These are phyloP conservation scores for Leccinum solheimii DNA, from an alignment of 1,284 basidiomycete species.

Conservation along the genomic window DNA sequence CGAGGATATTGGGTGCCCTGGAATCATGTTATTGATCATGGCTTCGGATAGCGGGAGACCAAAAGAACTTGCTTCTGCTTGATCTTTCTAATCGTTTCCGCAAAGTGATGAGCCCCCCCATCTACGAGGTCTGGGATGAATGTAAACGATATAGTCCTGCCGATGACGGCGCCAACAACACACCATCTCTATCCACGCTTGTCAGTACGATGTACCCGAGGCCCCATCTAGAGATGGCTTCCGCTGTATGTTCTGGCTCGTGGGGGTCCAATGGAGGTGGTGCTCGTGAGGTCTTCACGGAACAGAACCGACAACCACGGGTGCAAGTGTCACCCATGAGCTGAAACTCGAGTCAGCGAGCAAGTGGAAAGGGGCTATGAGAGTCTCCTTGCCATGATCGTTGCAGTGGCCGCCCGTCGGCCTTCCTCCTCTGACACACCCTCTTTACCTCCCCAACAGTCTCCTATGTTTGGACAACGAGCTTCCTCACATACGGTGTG, in stretches of 20 bases:
- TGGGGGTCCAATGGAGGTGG: conserved; percentile 94
- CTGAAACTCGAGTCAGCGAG: conserved; percentile 34
- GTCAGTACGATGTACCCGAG: conserved; percentile 98
- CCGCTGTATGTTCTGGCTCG: conserved; percentile 97
- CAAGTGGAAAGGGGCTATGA: conserved; percentile 1
- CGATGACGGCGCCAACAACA: conserved; percentile 6
- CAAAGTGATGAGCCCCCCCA: conserved; percentile 92
- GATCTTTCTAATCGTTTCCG: conserved; percentile 91
- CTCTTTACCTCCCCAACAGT: conserved; percentile 96
- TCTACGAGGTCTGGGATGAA: conserved; percentile 76
- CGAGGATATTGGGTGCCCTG: conserved; percentile 91
- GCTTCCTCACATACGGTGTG: conserved; percentile 99
- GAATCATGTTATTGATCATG: neutral
- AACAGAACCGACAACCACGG: conserved; percentile 96
- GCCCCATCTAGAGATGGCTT: conserved; percentile 98
- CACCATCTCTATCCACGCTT: conserved; percentile 95
- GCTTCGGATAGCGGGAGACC: neutral
- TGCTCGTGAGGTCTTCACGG: conserved; percentile 89
- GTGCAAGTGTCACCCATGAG: conserved; percentile 99
- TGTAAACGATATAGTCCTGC: conserved; percentile 4
- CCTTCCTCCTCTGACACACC: conserved; percentile 72
- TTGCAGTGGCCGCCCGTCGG: conserved; percentile 90
- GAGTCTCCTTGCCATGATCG: conserved; percentile 83
- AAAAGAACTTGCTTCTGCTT: conserved; percentile 77
- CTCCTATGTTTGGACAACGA: conserved; percentile 97